Percentiles rank a stretch among this genome's conserved stretches.
Conservation (phyloP, 139 green algal species). For the Chlorella ohadii region DNA sequence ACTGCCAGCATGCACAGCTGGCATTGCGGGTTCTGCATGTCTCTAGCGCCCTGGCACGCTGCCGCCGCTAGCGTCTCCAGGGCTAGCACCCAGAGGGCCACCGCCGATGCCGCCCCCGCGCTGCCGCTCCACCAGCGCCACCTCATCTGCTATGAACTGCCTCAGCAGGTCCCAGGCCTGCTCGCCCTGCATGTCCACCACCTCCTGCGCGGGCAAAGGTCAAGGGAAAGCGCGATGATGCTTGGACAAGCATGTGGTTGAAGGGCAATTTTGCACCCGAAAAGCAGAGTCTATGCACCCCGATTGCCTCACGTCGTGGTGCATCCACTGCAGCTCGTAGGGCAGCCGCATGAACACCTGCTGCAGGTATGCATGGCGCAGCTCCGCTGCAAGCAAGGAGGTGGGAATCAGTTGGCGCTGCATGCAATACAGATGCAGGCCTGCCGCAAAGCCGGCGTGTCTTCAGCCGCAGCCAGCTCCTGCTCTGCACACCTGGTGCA, state of each 20-base stretch:
- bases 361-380: slow-evolving; percentile 4
- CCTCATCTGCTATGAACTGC: background rate
- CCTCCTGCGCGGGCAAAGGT: background rate
- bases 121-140: background rate
- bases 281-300: too few species aligned
- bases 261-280: too few species aligned
- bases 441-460: too few species aligned
- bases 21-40: too few species aligned
- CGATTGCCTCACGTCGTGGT: background rate
- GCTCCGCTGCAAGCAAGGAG: background rate
- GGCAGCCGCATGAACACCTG: background rate
- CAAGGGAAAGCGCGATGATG: too few species aligned
- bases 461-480: too few species aligned
- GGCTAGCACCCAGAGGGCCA: background rate
- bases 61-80: too few species aligned
- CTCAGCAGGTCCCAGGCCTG: background rate
- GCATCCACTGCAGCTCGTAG: background rate
- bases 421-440: background rate
- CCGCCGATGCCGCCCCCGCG: background rate
- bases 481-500: background rate
- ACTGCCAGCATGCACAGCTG: too few species aligned
- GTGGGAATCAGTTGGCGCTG: background rate
- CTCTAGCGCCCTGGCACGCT: too few species aligned
- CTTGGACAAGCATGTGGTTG: too few species aligned
- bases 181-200: background rate